phyloP scores from a whole-genome alignment of 2,329 filamentous ascomycete genomes.

The Aspergillus sp. region DNA sequence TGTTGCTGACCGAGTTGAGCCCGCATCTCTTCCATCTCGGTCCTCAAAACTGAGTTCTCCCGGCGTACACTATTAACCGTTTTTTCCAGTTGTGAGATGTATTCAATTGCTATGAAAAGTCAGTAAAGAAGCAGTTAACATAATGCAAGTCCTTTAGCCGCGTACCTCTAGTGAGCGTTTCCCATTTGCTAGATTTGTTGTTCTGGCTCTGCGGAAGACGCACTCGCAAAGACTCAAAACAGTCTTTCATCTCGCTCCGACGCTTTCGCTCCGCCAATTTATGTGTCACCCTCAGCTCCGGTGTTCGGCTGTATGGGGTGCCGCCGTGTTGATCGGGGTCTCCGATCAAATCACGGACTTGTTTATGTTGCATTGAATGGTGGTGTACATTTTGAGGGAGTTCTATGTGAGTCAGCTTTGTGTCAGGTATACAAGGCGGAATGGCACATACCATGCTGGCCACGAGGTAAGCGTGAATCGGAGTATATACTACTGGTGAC shows the following conservation, averaged over 20 bases:
- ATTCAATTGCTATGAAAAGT: slow-evolving; percentile 40
- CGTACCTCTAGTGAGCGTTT: slow-evolving; percentile 44
- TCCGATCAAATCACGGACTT: slow-evolving; percentile 43
- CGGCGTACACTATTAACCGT: slow-evolving; percentile 32
- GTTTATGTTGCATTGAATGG: slow-evolving; percentile 45
- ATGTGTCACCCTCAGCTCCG: slow-evolving; percentile 46
- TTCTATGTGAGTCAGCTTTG: slow-evolving; percentile 25
- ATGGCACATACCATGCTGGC: slow-evolving; percentile 43
- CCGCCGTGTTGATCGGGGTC: slow-evolving; percentile 39
- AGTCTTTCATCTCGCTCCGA: slow-evolving; percentile 50
- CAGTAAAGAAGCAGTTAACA: slow-evolving; percentile 3
- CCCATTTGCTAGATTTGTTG: slow-evolving; percentile 51
- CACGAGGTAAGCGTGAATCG: slow-evolving; percentile 40
- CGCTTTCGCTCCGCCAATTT: slow-evolving; percentile 49
- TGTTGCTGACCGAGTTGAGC: slow-evolving; percentile 34
- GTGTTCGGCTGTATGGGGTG: slow-evolving; percentile 47
- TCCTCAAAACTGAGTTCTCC: slow-evolving; percentile 32
- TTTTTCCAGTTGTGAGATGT: slow-evolving; percentile 42
- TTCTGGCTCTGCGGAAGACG: slow-evolving; percentile 43
- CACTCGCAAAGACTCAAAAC: slow-evolving; percentile 43
- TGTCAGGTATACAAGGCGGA: background rate
- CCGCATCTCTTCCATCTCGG: slow-evolving; percentile 34
- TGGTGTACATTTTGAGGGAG: slow-evolving; percentile 45
- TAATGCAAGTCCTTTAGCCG: background rate
- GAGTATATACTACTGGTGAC: slow-evolving; percentile 43